Base-by-base conservation (phyloP, 2,329 filamentous ascomycete species). In the Colletotrichum incanum region DNA sequence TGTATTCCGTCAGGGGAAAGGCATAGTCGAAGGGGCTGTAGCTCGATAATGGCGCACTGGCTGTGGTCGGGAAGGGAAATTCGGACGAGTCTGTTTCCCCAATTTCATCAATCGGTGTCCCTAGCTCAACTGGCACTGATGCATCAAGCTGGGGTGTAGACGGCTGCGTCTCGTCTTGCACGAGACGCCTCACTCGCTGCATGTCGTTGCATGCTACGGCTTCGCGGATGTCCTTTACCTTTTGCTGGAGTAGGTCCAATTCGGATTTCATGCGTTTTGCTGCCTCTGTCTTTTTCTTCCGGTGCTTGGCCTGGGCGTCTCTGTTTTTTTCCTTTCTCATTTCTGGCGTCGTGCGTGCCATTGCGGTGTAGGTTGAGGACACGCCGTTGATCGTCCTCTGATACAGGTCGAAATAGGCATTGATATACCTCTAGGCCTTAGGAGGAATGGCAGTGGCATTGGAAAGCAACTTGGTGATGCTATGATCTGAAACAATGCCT, bases 271-370 rank as follows among this genome's bases (percentile, higher is more conserved):
- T 14, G 12, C 50, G 50, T 54, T 9, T 18, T 28, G 50, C 16
- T 31, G 23, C 26, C 14, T 54, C 50, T 31, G 8, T 26, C 11
- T 54, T 54, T 31, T 54, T 54, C 23, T 54, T 31, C 16, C 50
- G 23, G 26, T 54, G 50, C 50, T 31, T 54, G 26, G 50, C 50
- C 23, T 54, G 50, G 28, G 50, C 50, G 16, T 54, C 50, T 54
- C 50, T 26, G 28, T 54, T 54, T 31, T 31, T 54, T 54, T 54
- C 18, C 50, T 54, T 54, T 54, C 50, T 54, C 50, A 54, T 31
- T 31, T 54, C 50, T 16, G 50, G 50, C 28, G 50, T 20, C 16
- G 18, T 45, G 6, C 43, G 43, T 18, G 43, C 43, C 43, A 45
- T 45, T 45, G 43, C 18, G 43, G 18, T 45, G 18, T 20, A 45